Percentiles rank a stretch among this genome's conserved stretches.
These are phyloP conservation scores for Aspergillus intermedius DNA, from an alignment of 2,329 filamentous ascomycete species.

Conservation along the genomic window DNA sequence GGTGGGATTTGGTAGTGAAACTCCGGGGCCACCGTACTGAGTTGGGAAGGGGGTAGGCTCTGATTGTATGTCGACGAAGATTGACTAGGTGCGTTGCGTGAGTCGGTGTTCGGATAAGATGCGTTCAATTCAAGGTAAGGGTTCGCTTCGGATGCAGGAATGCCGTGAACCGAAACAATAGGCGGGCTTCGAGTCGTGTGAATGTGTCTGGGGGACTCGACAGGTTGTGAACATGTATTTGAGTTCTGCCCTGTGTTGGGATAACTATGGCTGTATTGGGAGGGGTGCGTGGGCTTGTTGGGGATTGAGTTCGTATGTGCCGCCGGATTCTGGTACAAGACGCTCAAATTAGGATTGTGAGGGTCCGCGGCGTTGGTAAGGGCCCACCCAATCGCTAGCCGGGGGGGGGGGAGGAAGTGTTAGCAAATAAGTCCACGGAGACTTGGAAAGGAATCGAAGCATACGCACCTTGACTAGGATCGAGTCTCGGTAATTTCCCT, in stretches of 20 bases:
- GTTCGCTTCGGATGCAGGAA: conserved; percentile 23
- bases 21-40: conserved; percentile 14
- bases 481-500: conserved; percentile 41
- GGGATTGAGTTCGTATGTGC: conserved; percentile 15
- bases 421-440: conserved; percentile 4
- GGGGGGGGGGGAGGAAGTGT: no score
- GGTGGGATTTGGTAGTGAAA: conserved; percentile 20
- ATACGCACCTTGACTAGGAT: conserved; percentile 46
- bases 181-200: conserved; percentile 13
- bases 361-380: conserved; percentile 84
- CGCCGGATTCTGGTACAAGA: conserved; percentile 63
- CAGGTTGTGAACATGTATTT: conserved; percentile 24
- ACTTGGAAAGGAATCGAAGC: conserved; percentile 5
- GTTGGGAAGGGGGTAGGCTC: conserved; percentile 12
- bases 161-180: conserved; percentile 36
- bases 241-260: conserved; percentile 12
- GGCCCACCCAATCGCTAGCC: conserved; percentile 74
- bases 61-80: conserved; percentile 20
- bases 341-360: conserved; percentile 72
- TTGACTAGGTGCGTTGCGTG: conserved; percentile 6
- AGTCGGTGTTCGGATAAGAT: conserved; percentile 27
- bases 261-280: conserved; percentile 26
- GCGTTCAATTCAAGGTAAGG: conserved; percentile 47
- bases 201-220: conserved; percentile 24
- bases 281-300: conserved; percentile 25